phyloP scores from a whole-genome alignment of 495 filamentous ascomycete species.

The Xylaria sp. region DNA sequence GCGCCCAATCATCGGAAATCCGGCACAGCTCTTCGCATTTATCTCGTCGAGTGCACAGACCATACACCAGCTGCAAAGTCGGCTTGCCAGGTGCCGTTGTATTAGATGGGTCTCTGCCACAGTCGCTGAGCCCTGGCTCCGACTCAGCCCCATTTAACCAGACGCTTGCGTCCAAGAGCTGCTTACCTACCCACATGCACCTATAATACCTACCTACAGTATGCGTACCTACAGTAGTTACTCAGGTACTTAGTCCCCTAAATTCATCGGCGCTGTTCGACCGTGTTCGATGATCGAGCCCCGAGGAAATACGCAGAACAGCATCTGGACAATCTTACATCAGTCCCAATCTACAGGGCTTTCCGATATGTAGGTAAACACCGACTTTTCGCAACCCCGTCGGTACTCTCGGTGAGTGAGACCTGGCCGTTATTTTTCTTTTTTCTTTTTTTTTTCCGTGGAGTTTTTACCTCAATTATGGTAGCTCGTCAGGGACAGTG shows the following conservation, averaged over 20 bases:
- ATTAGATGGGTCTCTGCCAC: background rate
- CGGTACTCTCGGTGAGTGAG: background rate
- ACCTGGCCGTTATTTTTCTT: background rate
- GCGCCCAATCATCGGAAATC: constrained; percentile 8
- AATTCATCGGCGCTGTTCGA: constrained; percentile 16
- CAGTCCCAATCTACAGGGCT: background rate
- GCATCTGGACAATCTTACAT: background rate
- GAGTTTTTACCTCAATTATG: background rate
- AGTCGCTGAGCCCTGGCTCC: background rate
- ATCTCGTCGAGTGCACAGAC: background rate
- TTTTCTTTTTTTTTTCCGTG: background rate
- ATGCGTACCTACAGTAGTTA: no score
- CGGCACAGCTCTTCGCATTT: constrained; percentile 5
- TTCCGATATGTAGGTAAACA: background rate
- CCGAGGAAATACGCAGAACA: constrained; percentile 13
- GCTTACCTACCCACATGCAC: no score
- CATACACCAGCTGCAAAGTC: background rate
- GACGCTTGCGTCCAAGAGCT: constrained; percentile 3
- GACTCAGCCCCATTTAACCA: constrained; percentile 6
- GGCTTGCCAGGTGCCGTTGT: background rate
- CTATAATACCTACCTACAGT: no score
- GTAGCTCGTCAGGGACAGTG: background rate
- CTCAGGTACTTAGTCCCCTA: no score
- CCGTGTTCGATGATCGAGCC: constrained; percentile 10
- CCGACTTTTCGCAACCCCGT: background rate